Evolutionary conservation across 495 filamentous ascomycete genomes (phyloP).

Genomic region (Corynascus novoguineensis): DNA sequence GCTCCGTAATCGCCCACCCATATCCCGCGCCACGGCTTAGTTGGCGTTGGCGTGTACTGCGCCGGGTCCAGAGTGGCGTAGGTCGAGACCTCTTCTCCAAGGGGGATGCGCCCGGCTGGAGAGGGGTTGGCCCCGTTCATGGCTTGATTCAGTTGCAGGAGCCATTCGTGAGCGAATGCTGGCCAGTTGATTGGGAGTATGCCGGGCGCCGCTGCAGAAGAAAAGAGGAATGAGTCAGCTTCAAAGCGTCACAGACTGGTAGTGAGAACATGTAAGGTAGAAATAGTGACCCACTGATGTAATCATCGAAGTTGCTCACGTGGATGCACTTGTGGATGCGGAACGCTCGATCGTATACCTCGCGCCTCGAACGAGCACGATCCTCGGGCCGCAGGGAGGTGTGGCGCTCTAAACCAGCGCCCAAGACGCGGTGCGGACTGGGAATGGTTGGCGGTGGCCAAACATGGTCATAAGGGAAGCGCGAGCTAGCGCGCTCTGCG

Average conservation of each 20-base stretch:
- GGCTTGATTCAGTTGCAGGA: neutral
- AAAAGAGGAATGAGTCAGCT: neutral
- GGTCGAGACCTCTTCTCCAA: conserved; percentile 64
- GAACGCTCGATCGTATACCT: conserved; percentile 61
- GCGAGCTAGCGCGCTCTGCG: conserved; percentile 9
- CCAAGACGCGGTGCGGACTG: conserved; percentile 41
- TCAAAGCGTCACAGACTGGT: neutral
- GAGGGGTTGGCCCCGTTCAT: neutral
- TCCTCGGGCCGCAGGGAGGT: conserved; percentile 32
- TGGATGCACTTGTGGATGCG: conserved; percentile 69
- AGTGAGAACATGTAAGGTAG: neutral
- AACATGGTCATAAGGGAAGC: conserved; percentile 44
- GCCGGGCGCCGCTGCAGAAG: neutral
- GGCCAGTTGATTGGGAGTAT: neutral
- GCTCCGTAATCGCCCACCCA: conserved; percentile 88
- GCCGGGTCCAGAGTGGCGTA: conserved; percentile 68
- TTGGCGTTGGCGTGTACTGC: conserved; percentile 68
- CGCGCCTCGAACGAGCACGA: conserved; percentile 36
- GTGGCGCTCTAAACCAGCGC: conserved; percentile 10
- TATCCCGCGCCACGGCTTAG: conserved; percentile 79
- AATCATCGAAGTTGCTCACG: conserved; percentile 25
- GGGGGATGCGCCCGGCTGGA: conserved; percentile 29
- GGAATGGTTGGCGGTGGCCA: conserved; percentile 78
- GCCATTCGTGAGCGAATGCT: no score
- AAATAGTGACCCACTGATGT: neutral